These are phyloP conservation scores for Trypanosoma cruzi DNA, from an alignment of 208 protist species.

Conservation along the genomic window DNA sequence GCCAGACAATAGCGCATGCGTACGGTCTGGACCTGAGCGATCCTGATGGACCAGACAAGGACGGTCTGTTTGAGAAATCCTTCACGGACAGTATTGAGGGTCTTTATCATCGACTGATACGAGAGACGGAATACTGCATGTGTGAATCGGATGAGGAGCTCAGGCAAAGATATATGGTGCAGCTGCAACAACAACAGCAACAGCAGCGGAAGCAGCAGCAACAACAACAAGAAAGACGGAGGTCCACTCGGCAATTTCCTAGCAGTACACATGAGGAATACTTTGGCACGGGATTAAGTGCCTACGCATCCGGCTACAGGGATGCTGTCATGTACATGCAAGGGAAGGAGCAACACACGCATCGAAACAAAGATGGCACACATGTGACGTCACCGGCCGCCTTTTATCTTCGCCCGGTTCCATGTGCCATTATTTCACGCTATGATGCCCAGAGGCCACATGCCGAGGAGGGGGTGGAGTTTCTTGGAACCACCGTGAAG, in stretches of 20 bases:
- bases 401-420: slow-evolving; percentile 71
- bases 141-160: slow-evolving; percentile 68
- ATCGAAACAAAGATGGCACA: slow-evolving; percentile 26
- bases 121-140: slow-evolving; percentile 64
- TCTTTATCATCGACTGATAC: slow-evolving; percentile 64
- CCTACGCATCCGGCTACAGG: slow-evolving; percentile 51
- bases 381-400: slow-evolving; percentile 59
- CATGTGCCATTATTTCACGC: slow-evolving; percentile 72
- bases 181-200: slow-evolving; percentile 45
- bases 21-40: slow-evolving; percentile 24
- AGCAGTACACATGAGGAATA: slow-evolving; percentile 3
- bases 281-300: slow-evolving; percentile 10
- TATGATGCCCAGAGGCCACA: slow-evolving; percentile 46
- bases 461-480: slow-evolving; percentile 43
- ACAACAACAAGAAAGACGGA: slow-evolving; percentile 7
- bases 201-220: slow-evolving; percentile 15
- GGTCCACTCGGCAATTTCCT: not conserved
- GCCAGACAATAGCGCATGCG: slow-evolving; percentile 41
- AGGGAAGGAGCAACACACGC: slow-evolving; percentile 49
- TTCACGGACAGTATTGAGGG: slow-evolving; percentile 64
- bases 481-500: slow-evolving; percentile 62
- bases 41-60: not conserved
- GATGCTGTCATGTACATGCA: slow-evolving; percentile 58
- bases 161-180: slow-evolving; percentile 49
- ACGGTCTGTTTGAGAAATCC: slow-evolving; percentile 39